A percentile compares a stretch with the other conserved stretches of the same genome.
Evolutionary conservation across 202 grass and related monocot species (phyloP).

Genomic region (Zoysia matrella): DNA sequence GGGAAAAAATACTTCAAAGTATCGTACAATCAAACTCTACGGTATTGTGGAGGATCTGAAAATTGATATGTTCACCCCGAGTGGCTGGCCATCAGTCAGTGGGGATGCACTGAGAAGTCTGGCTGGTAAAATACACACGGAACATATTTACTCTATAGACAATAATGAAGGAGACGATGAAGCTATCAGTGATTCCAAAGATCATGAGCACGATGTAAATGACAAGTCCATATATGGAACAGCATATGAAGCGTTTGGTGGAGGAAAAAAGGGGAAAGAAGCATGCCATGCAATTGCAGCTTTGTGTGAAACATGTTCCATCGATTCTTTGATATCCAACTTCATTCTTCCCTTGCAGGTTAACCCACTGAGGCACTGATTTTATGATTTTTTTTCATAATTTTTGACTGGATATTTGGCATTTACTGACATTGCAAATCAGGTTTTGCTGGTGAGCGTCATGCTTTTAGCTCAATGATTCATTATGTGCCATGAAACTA

Average conservation of each 20-base stretch:
- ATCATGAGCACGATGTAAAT: conserved; percentile 39
- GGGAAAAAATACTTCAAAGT: conserved; percentile 64
- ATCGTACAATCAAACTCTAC: conserved; percentile 59
- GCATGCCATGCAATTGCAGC: conserved; percentile 88
- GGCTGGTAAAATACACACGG: conserved; percentile 65
- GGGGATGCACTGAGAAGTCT: conserved; percentile 63
- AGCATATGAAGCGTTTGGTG: conserved; percentile 78
- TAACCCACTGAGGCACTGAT: not conserved
- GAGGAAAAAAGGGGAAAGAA: conserved; percentile 72
- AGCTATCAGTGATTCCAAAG: conserved; percentile 29
- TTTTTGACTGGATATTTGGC: not conserved
- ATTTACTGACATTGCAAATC: conserved; percentile 39
- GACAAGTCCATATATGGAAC: conserved; percentile 59
- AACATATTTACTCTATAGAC: conserved; percentile 53
- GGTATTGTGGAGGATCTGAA: conserved; percentile 67
- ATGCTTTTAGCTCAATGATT: conserved; percentile 22
- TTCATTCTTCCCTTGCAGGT: conserved; percentile 92
- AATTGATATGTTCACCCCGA: conserved; percentile 57
- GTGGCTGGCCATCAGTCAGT: conserved; percentile 66
- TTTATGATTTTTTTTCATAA: conserved; percentile 15
- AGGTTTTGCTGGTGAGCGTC: not conserved
- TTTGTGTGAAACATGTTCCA: conserved; percentile 82
- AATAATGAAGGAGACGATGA: conserved; percentile 35
- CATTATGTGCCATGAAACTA: conserved; percentile 4
- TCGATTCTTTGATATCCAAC: conserved; percentile 81